Conservation (phyloP, 768 basidiomycete species). For the Lyophyllum shimeji region DNA sequence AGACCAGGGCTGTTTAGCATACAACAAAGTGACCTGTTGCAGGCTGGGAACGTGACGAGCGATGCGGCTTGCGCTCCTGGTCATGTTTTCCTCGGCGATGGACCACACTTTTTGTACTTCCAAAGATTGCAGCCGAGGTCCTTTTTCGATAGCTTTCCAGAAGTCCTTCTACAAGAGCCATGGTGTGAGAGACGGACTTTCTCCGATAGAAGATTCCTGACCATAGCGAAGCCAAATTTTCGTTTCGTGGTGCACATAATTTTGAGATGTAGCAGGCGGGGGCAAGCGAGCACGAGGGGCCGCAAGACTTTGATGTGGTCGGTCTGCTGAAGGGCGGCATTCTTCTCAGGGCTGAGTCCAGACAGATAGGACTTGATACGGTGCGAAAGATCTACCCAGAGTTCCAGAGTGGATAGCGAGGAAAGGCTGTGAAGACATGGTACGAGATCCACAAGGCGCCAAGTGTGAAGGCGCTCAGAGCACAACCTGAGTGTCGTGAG, state of each 20-base stretch:
- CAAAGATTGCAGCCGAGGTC: slow-evolving; percentile 16
- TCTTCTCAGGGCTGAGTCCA: slow-evolving; percentile 9
- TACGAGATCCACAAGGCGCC: slow-evolving; percentile 18
- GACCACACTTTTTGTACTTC: slow-evolving; percentile 18
- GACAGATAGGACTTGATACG: slow-evolving; percentile 5
- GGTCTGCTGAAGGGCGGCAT: slow-evolving; percentile 13
- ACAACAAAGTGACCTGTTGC: slow-evolving; percentile 14
- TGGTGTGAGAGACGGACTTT: not conserved
- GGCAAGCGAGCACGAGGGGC: slow-evolving; percentile 16
- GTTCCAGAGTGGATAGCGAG: slow-evolving; percentile 12
- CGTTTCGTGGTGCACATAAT: slow-evolving; percentile 19
- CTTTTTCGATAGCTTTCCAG: slow-evolving; percentile 16
- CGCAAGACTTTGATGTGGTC: slow-evolving; percentile 21
- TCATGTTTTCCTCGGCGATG: slow-evolving; percentile 17
- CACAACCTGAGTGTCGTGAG: slow-evolving; percentile 18
- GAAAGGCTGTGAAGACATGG: slow-evolving; percentile 14
- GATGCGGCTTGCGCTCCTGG: slow-evolving; percentile 13
- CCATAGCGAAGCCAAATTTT: slow-evolving; percentile 20
- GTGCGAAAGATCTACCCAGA: slow-evolving; percentile 22
- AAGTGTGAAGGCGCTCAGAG: slow-evolving; percentile 18
- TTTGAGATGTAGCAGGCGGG: slow-evolving; percentile 18
- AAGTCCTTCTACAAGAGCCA: slow-evolving; percentile 14
- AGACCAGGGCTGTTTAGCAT: slow-evolving; percentile 16
- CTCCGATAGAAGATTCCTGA: not conserved
- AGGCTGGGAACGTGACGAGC: slow-evolving; percentile 17